A percentile compares a stretch with the other conserved stretches of the same genome.
Evolutionary conservation across 345 rosid species (phyloP).

Genomic region (Hibiscus mutabilis): DNA sequence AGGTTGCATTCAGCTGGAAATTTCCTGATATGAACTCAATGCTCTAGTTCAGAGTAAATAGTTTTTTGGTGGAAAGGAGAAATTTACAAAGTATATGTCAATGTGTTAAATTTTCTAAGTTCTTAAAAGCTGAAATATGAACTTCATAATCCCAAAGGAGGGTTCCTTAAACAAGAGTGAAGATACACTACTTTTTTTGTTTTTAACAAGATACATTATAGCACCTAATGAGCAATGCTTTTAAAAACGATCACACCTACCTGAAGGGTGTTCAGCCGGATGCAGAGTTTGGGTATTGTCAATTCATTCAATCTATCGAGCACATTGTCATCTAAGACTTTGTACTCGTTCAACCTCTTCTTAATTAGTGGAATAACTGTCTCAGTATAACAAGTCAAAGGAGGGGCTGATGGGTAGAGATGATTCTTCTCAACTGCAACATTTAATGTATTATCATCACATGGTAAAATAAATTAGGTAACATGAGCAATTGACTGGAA

Average conservation of each 20-base stretch:
- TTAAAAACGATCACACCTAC: constrained; percentile 31
- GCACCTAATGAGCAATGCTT: not conserved
- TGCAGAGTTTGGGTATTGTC: constrained; percentile 75
- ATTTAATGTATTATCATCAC: constrained; percentile 18
- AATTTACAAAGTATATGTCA: not conserved
- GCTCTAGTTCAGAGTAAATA: not conserved
- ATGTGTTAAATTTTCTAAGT: not conserved
- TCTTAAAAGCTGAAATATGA: not conserved
- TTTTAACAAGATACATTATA: not conserved
- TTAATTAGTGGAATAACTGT: constrained; percentile 48
- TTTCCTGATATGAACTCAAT: not conserved
- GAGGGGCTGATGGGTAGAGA: constrained; percentile 78
- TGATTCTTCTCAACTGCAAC: constrained; percentile 71
- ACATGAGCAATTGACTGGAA: not conserved
- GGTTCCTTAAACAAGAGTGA: not conserved
- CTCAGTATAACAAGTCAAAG: constrained; percentile 84
- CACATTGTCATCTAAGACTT: constrained; percentile 43
- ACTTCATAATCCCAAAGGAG: not conserved
- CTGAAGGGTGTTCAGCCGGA: constrained; percentile 82
- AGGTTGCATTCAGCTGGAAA: not conserved
- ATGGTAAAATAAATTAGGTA: not conserved
- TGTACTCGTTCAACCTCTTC: constrained; percentile 51
- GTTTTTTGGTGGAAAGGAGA: not conserved
- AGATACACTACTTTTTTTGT: not conserved
- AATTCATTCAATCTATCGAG: constrained; percentile 45